Evolutionary conservation across 1,139 yeast genomes (phyloP).

Genomic region (Eremothecium cymbalariae): DNA sequence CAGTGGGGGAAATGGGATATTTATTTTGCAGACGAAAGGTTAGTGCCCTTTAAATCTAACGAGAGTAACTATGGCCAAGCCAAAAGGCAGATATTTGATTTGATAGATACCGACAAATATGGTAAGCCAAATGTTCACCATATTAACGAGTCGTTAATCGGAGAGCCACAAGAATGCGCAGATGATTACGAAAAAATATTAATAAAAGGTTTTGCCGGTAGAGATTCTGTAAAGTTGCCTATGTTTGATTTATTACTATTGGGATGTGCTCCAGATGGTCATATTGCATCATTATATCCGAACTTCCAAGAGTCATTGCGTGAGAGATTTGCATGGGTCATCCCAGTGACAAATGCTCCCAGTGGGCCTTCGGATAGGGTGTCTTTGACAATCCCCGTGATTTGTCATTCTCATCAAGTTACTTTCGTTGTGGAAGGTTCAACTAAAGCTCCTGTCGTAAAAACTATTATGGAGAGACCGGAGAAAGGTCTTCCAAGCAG

Average conservation of each 20-base stretch:
- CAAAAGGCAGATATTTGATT: conserved; percentile 71
- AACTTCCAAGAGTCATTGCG: conserved; percentile 74
- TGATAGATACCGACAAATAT: conserved; percentile 40
- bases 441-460: conserved; percentile 87
- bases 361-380: conserved; percentile 82
- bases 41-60: conserved; percentile 76
- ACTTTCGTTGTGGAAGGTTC: conserved; percentile 94
- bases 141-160: conserved; percentile 66
- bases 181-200: conserved; percentile 82
- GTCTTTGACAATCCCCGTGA: conserved; percentile 88
- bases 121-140: conserved; percentile 68
- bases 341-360: conserved; percentile 90
- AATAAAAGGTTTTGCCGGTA: conserved; percentile 87
- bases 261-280: conserved; percentile 99
- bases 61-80: conserved; percentile 90
- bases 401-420: conserved; percentile 87
- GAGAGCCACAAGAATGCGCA: conserved; percentile 91
- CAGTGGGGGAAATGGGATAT: conserved; percentile 95
- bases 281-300: conserved; percentile 91
- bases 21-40: conserved; percentile 92
- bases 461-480: conserved; percentile 92
- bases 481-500: conserved; percentile 94
- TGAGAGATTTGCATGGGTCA: conserved; percentile 93
- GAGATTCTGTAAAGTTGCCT: conserved; percentile 91
- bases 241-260: conserved; percentile 82